A percentile compares a stretch with the other conserved stretches of the same genome.
phyloP scores from a whole-genome alignment of 768 basidiomycete species.

The Rhodocollybia butyracea region DNA sequence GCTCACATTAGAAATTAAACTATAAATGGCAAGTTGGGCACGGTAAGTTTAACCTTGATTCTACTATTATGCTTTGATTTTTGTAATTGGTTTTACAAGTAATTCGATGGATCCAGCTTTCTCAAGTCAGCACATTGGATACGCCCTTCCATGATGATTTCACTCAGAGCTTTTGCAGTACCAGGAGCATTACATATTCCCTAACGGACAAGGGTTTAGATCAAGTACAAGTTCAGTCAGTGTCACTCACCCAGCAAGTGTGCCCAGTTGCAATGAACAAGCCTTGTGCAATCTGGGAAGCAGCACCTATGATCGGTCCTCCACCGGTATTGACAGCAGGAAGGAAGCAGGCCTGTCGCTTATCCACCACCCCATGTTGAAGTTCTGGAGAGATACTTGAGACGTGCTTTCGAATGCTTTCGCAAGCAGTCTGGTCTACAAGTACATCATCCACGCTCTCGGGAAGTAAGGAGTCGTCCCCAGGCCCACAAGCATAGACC shows the following conservation, averaged over 20 bases:
- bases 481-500: slow-evolving; percentile 77
- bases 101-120: slow-evolving; percentile 39
- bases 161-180: slow-evolving; percentile 70
- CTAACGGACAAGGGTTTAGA: slow-evolving; percentile 26
- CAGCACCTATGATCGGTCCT: slow-evolving; percentile 73
- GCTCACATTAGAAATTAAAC: too few relatives aligned
- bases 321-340: slow-evolving; percentile 57
- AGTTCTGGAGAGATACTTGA: slow-evolving; percentile 58
- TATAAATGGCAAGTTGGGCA: too few relatives aligned
- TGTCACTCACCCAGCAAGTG: slow-evolving; percentile 67
- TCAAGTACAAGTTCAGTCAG: not conserved
- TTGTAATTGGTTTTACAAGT: slow-evolving; percentile 21
- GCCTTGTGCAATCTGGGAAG: slow-evolving; percentile 51
- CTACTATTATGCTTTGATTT: not conserved
- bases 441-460: slow-evolving; percentile 67
- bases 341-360: slow-evolving; percentile 72
- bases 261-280: slow-evolving; percentile 76
- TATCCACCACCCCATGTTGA: slow-evolving; percentile 47
- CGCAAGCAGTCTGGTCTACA: slow-evolving; percentile 55
- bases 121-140: slow-evolving; percentile 53
- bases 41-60: too few relatives aligned
- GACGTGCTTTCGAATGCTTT: slow-evolving; percentile 53
- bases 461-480: slow-evolving; percentile 71
- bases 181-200: slow-evolving; percentile 84
- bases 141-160: slow-evolving; percentile 68